A percentile compares a stretch with the other conserved stretches of the same genome.
Evolutionary conservation across 1,284 basidiomycete genomes (phyloP).

Genomic region (Sanghuangporus weigelae): DNA sequence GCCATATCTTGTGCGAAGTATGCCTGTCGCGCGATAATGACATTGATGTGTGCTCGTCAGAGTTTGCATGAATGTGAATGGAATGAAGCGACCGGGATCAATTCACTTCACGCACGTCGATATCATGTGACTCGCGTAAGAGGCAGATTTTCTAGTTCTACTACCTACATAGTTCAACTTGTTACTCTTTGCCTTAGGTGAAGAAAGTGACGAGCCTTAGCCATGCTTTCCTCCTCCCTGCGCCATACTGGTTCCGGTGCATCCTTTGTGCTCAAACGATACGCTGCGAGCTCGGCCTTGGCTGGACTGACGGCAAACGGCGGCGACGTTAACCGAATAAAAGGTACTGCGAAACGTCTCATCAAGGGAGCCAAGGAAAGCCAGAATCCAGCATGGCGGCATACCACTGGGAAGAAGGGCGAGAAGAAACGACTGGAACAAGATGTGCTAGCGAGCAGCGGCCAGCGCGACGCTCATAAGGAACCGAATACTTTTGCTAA

Average conservation of each 20-base stretch:
- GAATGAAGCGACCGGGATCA: too few relatives aligned
- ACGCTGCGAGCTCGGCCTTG: not conserved
- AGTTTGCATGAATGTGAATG: too few relatives aligned
- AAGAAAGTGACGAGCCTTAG: too few relatives aligned
- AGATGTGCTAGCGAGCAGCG: not conserved
- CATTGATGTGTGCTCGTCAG: too few relatives aligned
- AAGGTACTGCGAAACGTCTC: not conserved
- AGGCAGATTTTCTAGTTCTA: too few relatives aligned
- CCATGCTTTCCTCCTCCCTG: constrained; percentile 6
- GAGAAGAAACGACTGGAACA: not conserved
- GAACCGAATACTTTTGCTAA: not conserved
- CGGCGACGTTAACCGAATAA: not conserved
- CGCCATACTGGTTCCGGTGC: not conserved
- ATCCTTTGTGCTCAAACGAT: not conserved
- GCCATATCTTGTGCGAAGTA: too few relatives aligned
- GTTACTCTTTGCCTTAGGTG: too few relatives aligned
- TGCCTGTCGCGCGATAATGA: too few relatives aligned
- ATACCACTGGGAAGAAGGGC: constrained; percentile 4
- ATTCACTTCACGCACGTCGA: too few relatives aligned
- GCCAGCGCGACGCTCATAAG: not conserved
- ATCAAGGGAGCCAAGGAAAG: not conserved
- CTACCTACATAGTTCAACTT: too few relatives aligned
- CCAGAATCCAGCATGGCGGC: constrained; percentile 8
- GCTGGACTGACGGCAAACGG: not conserved
- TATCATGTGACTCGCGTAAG: too few relatives aligned